These are phyloP conservation scores for Puccinia horiana DNA, from an alignment of 1,284 basidiomycete genomes.

Conservation along the genomic window DNA sequence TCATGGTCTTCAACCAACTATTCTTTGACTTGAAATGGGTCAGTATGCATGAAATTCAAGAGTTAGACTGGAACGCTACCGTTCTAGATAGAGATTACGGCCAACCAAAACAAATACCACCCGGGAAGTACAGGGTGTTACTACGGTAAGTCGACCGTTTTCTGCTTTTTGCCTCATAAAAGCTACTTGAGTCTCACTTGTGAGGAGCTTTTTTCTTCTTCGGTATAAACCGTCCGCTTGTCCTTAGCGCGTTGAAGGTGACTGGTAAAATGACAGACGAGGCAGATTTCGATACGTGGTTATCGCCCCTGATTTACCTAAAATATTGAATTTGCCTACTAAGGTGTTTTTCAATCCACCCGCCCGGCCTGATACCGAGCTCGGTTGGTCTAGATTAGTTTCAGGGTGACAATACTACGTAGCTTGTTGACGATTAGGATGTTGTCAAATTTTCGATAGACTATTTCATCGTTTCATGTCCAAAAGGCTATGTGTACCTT, in stretches of 20 bases:
- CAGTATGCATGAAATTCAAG: conserved; percentile 3
- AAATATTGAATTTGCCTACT: neutral
- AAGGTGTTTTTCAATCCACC: too few relatives aligned
- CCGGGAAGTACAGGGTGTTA: conserved; percentile 31
- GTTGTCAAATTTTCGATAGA: too few relatives aligned
- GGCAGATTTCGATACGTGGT: conserved; percentile 41
- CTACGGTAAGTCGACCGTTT: conserved; percentile 29
- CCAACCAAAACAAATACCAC: conserved; percentile 8
- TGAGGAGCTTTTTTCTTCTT: neutral
- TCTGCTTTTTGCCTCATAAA: neutral
- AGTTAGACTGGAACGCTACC: conserved; percentile 38
- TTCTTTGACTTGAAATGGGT: neutral
- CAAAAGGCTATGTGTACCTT: too few relatives aligned
- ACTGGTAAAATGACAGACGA: conserved; percentile 4
- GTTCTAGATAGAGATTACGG: conserved; percentile 1
- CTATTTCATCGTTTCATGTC: too few relatives aligned
- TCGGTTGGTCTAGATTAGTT: too few relatives aligned
- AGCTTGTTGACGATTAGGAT: too few relatives aligned
- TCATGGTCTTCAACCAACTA: neutral
- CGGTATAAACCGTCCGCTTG: neutral
- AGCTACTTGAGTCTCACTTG: neutral
- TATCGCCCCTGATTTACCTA: conserved; percentile 41
- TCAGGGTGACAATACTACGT: too few relatives aligned
- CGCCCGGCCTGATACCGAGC: too few relatives aligned
- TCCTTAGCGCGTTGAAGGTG: conserved; percentile 41